Evolutionary conservation across 345 rosid species (phyloP).

Genomic region (Sisymbrium irio): DNA sequence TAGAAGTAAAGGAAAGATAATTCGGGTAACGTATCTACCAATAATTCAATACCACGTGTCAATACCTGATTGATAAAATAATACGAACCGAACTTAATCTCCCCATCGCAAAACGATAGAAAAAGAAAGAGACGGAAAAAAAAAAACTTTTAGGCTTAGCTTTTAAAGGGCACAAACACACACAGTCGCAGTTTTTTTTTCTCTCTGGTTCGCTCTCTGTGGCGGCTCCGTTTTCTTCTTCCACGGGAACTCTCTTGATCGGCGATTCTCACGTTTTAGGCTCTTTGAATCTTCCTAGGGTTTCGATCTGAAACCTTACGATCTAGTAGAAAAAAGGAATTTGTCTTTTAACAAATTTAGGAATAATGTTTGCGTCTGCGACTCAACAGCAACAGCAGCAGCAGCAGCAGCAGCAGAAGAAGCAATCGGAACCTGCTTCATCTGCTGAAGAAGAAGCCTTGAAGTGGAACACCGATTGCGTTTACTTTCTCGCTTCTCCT

Average conservation of each 20-base stretch:
- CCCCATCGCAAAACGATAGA: not conserved
- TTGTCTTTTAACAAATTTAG: constrained; percentile 14
- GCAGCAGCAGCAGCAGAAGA: constrained; percentile 28
- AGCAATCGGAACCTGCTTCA: constrained; percentile 28
- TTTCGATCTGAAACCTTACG: constrained; percentile 31
- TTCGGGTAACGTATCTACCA: not conserved
- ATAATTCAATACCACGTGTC: not conserved
- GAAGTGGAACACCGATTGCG: constrained; percentile 93
- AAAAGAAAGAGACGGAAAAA: not conserved
- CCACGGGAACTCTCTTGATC: constrained; percentile 10
- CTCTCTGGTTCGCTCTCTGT: constrained; percentile 30
- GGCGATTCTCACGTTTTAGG: not conserved
- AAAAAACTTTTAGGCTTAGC: constrained; percentile 24
- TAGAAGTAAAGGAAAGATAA: not conserved
- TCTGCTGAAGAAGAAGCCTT: constrained; percentile 75
- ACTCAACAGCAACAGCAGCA: constrained; percentile 38
- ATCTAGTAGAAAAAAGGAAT: constrained; percentile 7
- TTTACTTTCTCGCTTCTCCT: constrained; percentile 74
- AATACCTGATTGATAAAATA: not conserved
- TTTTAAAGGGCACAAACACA: constrained; percentile 18
- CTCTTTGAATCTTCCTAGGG: not conserved
- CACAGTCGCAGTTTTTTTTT: constrained; percentile 5
- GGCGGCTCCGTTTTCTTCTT: constrained; percentile 41
- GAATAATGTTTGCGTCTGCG: constrained; percentile 57
- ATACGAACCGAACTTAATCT: constrained; percentile 13